Percentiles rank a stretch among this genome's conserved stretches.
Evolutionary conservation across 805 yeast species (phyloP).

Genomic region (Metschnikowia reukaufii): DNA sequence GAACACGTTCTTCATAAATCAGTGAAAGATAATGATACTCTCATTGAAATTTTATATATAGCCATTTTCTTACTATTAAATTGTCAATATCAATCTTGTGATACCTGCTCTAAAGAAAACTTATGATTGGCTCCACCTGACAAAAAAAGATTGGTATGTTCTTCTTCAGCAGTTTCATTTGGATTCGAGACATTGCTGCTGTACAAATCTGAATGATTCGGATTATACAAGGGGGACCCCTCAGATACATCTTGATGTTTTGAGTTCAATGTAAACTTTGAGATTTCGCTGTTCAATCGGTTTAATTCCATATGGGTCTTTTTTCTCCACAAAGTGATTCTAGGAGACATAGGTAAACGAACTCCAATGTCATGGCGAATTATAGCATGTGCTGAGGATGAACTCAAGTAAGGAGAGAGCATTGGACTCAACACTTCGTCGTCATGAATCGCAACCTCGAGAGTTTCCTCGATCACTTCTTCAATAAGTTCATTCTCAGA

Average conservation of each 20-base stretch:
- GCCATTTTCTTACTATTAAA: background rate
- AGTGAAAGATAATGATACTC: conserved; percentile 40
- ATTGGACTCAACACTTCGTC: conserved; percentile 49
- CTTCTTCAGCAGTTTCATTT: background rate
- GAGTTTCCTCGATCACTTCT: conserved; percentile 47
- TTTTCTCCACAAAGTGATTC: conserved; percentile 19
- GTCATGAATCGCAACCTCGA: conserved; percentile 46
- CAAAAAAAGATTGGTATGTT: conserved; percentile 8
- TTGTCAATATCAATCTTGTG: background rate
- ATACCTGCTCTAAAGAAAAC: conserved; percentile 9
- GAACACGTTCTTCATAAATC: conserved; percentile 60
- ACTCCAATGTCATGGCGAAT: conserved; percentile 17
- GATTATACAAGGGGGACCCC: conserved; percentile 9
- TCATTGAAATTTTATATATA: background rate
- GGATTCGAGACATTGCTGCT: conserved; percentile 10
- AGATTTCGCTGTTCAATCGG: conserved; percentile 5
- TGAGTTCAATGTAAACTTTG: conserved; percentile 6
- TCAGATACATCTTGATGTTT: background rate
- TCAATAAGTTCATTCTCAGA: conserved; percentile 47
- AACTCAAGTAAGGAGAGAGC: conserved; percentile 42
- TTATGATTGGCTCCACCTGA: conserved; percentile 22
- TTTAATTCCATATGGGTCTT: conserved; percentile 4
- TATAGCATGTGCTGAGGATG: conserved; percentile 12
- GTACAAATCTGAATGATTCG: conserved; percentile 16
- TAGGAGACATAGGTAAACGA: conserved; percentile 17